phyloP scores from a whole-genome alignment of 176 grass and related monocot species.

The Zea luxurians region DNA sequence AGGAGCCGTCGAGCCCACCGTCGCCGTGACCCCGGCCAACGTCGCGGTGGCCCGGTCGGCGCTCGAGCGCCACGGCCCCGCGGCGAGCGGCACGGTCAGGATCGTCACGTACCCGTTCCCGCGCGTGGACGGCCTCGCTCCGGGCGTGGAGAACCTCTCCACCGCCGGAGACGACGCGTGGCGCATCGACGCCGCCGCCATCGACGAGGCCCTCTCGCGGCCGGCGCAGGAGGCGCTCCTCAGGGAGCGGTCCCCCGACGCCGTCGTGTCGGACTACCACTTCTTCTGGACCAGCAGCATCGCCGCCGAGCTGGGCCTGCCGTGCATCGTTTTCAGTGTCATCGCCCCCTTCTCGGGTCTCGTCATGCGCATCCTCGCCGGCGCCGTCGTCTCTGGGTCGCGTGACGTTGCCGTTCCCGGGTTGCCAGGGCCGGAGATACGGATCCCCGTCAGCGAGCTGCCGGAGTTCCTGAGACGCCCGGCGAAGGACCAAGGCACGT shows the following conservation, averaged over 20 bases:
- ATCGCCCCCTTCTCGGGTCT: constrained; percentile 19
- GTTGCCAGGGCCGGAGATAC: constrained; percentile 20
- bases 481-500: too few species aligned
- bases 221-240: constrained; percentile 32
- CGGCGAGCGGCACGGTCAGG: not conserved
- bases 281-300: constrained; percentile 26
- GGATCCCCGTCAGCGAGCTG: constrained; percentile 25
- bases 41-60: not conserved
- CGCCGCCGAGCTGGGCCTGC: constrained; percentile 19
- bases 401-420: not conserved
- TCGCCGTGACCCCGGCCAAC: constrained; percentile 45
- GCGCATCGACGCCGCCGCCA: not conserved
- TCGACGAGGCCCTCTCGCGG: not conserved
- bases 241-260: constrained; percentile 4
- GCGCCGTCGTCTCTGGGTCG: not conserved
- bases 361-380: not conserved
- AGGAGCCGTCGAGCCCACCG: not conserved
- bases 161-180: not conserved
- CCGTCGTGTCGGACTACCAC: constrained; percentile 31
- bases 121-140: constrained; percentile 3
- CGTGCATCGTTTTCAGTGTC: not conserved
- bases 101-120: constrained; percentile 15
- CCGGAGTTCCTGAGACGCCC: constrained; percentile 20
- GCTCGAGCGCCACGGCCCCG: not conserved
- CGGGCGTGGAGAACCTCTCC: constrained; percentile 16